Evolutionary conservation across 116 monocot species (phyloP), one percentile per base, ranked within the genome.

Genomic region (Posidonia oceanica): DNA sequence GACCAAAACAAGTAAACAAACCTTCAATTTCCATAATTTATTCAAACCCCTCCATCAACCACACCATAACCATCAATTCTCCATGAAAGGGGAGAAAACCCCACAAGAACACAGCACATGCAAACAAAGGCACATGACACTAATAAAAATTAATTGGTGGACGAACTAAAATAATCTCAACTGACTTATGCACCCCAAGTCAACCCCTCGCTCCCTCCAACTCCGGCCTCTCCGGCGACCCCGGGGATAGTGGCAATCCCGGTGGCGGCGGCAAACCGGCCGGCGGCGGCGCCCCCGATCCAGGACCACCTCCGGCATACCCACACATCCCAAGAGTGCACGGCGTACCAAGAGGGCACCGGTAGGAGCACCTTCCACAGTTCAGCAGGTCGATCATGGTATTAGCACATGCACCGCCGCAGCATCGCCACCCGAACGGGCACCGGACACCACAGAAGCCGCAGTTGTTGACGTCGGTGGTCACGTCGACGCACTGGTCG

Each of bases 381-480:
- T 82, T 67, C 40, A 78, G 67, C 0, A 68, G 67, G 40, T 75
- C 67, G 21, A 75, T 14, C 52, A 65, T 67, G 15, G 39, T 36
- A 61, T 82, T 52, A 29, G 41, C 23, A 54, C 82, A 82, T 39
- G 71, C 14, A 22, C 78, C 74, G n/a, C 14, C 13, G 77, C 82
- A 82, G 54, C 74, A 82, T 11, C 58, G 52, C 69, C 70, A 78
- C 53, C 39, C n/a, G 39, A 69, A 67, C 12, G 75, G 77, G 67
- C 82, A 82, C 54, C 66, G 67, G 13, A 78, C 44, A 14, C 75
- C 66, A 54, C 82, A 82, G 18, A 74, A 8, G 16, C 82, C 82
- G 67, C 82, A 82, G 66, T 82, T 82, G 71, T 75, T 71, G 11
- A 23, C 60, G 51, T 82, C 78, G 54, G 37, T 66, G 41, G 54